Base-by-base conservation (phyloP, 192 early-diverging fungal species). In the Spizellomyces sp. region DNA sequence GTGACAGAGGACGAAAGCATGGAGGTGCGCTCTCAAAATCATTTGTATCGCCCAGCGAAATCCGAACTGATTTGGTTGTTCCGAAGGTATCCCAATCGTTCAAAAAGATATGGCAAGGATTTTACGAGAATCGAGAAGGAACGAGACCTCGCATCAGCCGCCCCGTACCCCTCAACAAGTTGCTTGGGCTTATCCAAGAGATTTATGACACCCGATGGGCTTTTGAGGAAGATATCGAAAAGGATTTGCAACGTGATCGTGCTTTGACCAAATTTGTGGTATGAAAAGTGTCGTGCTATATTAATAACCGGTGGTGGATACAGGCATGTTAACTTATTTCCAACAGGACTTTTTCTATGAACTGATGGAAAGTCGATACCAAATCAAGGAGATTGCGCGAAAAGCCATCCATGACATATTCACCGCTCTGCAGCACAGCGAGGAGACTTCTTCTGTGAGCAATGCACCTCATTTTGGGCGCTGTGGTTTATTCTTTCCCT, bases 361-460 rank as follows among this genome's bases (percentile, higher is more conserved):
- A 19, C 61, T 73, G 50, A 76, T 86, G 75, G 43, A 57, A 9
- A 52, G 78, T 12, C 42, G 79, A n/a, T 86, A 86, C 58, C 78
- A 80, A 63, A 73, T 80, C 45, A 43, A 46, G 58, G 76, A 79
- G 9, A 71, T 84, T 50, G 71, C 77, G 12, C 57, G 75, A 9
- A 83, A 83, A 58, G 80, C 78, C 46, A 73, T 75, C 5, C 82
- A 84, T 66, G 84, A 86, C 61, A 50, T 86, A 22, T 78, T 83
- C 15, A 77, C 80, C 9, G 62, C 80, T 8, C n/a, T 85, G 6
- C 50, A 76, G 21, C 17, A 48, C 22, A 4, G 42, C 15, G 71
- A 73, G 45, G 50, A 52, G 44, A 15, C 42, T 5, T 55, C 47
- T 19, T 62, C 70, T 2, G 69, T 71, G 52, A 68, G 55, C 3